Conservation (phyloP, 108 stramenopile genomes). For the Skeletonema costatum region DNA sequence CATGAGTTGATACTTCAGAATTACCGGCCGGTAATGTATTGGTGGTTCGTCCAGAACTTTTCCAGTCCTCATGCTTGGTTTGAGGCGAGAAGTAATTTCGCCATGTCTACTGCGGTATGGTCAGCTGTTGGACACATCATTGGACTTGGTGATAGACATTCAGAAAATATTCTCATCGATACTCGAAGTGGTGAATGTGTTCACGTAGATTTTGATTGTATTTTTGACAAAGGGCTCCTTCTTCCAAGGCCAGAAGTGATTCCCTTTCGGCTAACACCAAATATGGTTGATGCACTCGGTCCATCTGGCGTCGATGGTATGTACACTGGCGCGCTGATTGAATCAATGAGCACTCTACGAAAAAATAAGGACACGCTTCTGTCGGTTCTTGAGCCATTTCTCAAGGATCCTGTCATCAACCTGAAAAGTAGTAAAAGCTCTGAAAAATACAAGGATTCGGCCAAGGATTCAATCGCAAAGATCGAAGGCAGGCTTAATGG, state of each 20-base stretch:
- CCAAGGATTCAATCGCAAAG: conserved; percentile 49
- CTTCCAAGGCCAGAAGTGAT: conserved; percentile 95
- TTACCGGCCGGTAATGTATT: conserved; percentile 91
- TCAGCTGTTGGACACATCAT: conserved; percentile 97
- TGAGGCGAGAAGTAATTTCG: conserved; percentile 93
- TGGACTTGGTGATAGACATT: conserved; percentile 97
- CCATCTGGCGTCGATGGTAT: conserved; percentile 90
- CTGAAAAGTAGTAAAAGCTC: conserved; percentile 67
- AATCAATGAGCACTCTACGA: conserved; percentile 87
- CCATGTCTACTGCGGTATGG: conserved; percentile 92
- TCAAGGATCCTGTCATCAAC: conserved; percentile 93
- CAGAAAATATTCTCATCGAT: conserved; percentile 98
- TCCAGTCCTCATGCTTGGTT: conserved; percentile 96
- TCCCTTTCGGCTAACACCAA: conserved; percentile 97
- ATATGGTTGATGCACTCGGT: conserved; percentile 98
- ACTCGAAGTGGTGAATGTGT: conserved; percentile 92
- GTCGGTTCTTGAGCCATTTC: conserved; percentile 96
- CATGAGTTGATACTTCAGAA: conserved; percentile 58
- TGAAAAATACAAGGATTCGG: conserved; percentile 37
- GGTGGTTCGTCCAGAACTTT: conserved; percentile 97
- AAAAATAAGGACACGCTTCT: conserved; percentile 92
- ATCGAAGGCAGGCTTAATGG: conserved; percentile 85
- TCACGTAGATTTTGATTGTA: conserved; percentile 99
- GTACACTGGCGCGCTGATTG: conserved; percentile 79
- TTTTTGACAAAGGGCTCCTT: conserved; percentile 98